phyloP scores from a whole-genome alignment of 2,329 filamentous ascomycete genomes.

The Lachnellula hyalina region DNA sequence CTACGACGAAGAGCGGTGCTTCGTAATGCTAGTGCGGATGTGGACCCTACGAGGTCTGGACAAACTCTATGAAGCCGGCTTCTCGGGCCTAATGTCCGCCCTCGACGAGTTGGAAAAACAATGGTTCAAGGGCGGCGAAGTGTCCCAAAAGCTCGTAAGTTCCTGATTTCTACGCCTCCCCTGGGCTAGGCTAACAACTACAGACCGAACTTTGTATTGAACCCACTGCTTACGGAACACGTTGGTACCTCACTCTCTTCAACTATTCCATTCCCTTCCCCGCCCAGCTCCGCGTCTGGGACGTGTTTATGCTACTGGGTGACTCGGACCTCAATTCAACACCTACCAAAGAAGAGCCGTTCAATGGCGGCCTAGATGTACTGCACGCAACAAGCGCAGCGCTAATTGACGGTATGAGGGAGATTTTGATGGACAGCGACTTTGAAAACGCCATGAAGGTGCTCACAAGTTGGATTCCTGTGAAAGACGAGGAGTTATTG shows the following conservation, averaged over 20 bases:
- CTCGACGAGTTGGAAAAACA: slow-evolving; percentile 77
- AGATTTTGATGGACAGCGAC: slow-evolving; percentile 85
- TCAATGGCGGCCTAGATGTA: slow-evolving; percentile 70
- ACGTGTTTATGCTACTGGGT: slow-evolving; percentile 92
- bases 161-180: neutral
- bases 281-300: slow-evolving; percentile 93
- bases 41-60: slow-evolving; percentile 87
- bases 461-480: slow-evolving; percentile 85
- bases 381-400: slow-evolving; percentile 87
- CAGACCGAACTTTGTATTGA: slow-evolving; percentile 74
- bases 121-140: slow-evolving; percentile 75
- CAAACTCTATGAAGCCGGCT: slow-evolving; percentile 76
- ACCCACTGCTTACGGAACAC: slow-evolving; percentile 87
- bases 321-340: slow-evolving; percentile 50
- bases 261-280: slow-evolving; percentile 94
- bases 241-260: slow-evolving; percentile 97
- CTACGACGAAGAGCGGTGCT: slow-evolving; percentile 90
- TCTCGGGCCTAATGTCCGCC: slow-evolving; percentile 80
- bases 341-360: slow-evolving; percentile 33
- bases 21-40: slow-evolving; percentile 93
- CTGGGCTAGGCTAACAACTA: slow-evolving; percentile 10
- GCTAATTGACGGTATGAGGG: slow-evolving; percentile 81
- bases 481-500: slow-evolving; percentile 88
- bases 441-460: slow-evolving; percentile 99
- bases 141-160: slow-evolving; percentile 75